These are phyloP conservation scores for Prunus mongolica DNA, from an alignment of 306 rosid genomes.

Conservation along the genomic window DNA sequence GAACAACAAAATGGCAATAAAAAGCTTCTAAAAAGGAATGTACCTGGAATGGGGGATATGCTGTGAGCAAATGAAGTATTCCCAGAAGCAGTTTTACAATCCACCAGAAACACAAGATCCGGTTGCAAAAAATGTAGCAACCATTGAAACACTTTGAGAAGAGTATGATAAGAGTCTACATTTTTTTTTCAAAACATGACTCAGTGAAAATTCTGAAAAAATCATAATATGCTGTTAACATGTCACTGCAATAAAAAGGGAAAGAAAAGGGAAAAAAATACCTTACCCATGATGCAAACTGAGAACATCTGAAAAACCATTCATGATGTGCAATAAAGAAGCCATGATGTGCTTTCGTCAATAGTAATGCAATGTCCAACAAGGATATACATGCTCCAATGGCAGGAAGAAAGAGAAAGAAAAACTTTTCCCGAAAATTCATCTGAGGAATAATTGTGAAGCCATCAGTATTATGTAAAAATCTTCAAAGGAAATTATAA, in stretches of 20 bases:
- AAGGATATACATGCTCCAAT: slow-evolving; percentile 62
- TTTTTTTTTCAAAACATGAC: slow-evolving; percentile 9
- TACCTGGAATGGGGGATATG: slow-evolving; percentile 55
- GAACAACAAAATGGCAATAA: slow-evolving; percentile 4
- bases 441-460: slow-evolving; percentile 35
- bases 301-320: slow-evolving; percentile 70
- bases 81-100: slow-evolving; percentile 53
- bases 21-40: slow-evolving; percentile 13
- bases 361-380: slow-evolving; percentile 49
- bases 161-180: slow-evolving; percentile 56
- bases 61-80: slow-evolving; percentile 41
- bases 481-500: too few relatives aligned
- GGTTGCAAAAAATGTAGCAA: slow-evolving; percentile 39
- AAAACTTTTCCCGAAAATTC: slow-evolving; percentile 37
- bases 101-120: slow-evolving; percentile 77
- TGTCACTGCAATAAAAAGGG: neutral
- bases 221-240: slow-evolving; percentile 1
- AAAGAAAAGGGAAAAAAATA: neutral
- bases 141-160: slow-evolving; percentile 46
- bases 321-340: slow-evolving; percentile 44
- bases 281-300: slow-evolving; percentile 79
- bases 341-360: slow-evolving; percentile 41
- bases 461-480: slow-evolving; percentile 19
- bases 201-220: slow-evolving; percentile 11
- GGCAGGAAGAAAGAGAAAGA: slow-evolving; percentile 54